phyloP scores from a whole-genome alignment of 2,329 filamentous ascomycete species.

The Parascedosporium putredinis region DNA sequence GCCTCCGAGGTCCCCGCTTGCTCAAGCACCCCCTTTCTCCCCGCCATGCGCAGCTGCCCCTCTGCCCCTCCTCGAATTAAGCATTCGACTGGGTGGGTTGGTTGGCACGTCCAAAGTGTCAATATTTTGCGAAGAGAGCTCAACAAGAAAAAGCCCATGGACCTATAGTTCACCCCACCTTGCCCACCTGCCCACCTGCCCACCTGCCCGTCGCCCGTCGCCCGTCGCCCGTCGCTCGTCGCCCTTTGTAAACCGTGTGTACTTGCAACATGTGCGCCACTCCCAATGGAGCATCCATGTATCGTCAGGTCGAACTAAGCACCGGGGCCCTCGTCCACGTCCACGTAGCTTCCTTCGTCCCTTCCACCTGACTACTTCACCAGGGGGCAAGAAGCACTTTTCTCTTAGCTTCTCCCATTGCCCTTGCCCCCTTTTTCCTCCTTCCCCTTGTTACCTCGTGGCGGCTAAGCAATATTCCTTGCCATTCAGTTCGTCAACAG shows the following conservation, averaged over 20 bases:
- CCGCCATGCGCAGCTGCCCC: not conserved
- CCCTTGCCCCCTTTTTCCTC: not conserved
- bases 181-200: too few species aligned
- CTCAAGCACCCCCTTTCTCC: not conserved
- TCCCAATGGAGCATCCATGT: not conserved
- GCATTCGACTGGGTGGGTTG: too few species aligned
- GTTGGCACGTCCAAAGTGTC: too few species aligned
- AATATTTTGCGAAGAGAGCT: too few species aligned
- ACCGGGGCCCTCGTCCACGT: not conserved
- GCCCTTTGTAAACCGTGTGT: too few species aligned
- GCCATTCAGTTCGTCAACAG: too few species aligned
- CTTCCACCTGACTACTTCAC: not conserved
- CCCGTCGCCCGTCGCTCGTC: too few species aligned
- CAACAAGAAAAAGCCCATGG: not conserved
- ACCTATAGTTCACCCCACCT: constrained; percentile 4
- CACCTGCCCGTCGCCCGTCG: too few species aligned
- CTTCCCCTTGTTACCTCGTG: not conserved
- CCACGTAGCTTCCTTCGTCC: not conserved
- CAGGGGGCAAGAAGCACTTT: not conserved
- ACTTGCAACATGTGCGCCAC: too few species aligned
- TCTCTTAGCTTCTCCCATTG: not conserved
- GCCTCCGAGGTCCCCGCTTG: not conserved
- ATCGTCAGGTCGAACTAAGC: not conserved
- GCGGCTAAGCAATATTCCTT: not conserved
- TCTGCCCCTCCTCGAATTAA: too few species aligned